Evolutionary conservation across 352 stramenopile genomes (phyloP).

Genomic region (Pythium pyrilobum): DNA sequence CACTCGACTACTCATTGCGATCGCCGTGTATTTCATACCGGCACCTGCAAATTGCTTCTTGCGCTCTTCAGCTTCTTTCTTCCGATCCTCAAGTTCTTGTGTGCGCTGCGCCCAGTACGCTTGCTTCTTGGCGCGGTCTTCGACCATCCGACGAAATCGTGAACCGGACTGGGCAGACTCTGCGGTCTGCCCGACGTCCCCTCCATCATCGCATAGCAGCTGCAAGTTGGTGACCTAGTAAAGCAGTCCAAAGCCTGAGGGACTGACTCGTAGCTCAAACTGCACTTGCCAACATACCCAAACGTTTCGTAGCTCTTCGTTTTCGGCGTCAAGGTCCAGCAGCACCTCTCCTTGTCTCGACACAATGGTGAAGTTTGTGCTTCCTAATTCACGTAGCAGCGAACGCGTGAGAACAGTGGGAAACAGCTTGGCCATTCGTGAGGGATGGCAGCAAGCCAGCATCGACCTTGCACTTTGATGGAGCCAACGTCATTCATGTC

Average conservation of each 20-base stretch:
- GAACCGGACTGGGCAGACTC: conserved; percentile 25
- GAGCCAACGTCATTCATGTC: conserved; percentile 41
- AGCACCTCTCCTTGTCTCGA: conserved; percentile 56
- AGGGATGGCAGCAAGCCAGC: neutral
- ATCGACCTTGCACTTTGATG: conserved; percentile 46
- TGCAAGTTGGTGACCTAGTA: conserved; percentile 60
- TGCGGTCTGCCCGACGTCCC: conserved; percentile 26
- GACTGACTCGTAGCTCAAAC: neutral
- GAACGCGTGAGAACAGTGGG: too few relatives aligned
- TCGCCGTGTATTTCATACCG: conserved; percentile 80
- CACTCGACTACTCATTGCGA: conserved; percentile 63
- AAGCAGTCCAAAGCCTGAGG: neutral
- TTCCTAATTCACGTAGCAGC: conserved; percentile 17
- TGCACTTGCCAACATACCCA: conserved; percentile 37
- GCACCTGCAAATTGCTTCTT: conserved; percentile 70
- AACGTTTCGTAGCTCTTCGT: conserved; percentile 45
- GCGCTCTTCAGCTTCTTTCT: conserved; percentile 65
- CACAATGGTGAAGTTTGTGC: conserved; percentile 40
- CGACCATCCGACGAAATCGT: conserved; percentile 66
- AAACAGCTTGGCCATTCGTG: too few relatives aligned
- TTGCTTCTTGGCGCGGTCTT: conserved; percentile 74
- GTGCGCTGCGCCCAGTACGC: conserved; percentile 74
- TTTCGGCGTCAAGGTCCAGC: conserved; percentile 70
- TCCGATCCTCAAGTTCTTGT: conserved; percentile 68
- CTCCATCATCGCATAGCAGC: conserved; percentile 62